Percentiles rank a stretch among this genome's conserved stretches.
These are phyloP conservation scores for Eucalyptus pauciflora DNA, from an alignment of 345 rosid species.

Conservation along the genomic window DNA sequence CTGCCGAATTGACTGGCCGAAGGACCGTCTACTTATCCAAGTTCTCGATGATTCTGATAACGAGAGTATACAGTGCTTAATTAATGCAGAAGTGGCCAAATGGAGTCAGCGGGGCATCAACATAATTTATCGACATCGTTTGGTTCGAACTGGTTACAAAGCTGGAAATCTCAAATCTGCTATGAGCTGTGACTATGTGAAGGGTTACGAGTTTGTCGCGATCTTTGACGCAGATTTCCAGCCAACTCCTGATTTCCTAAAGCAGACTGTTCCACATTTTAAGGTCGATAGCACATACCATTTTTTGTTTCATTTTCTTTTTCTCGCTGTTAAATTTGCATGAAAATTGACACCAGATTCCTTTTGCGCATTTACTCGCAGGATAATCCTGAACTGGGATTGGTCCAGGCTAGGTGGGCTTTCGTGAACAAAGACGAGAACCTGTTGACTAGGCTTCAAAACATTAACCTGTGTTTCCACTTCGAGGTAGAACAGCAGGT, in stretches of 20 bases:
- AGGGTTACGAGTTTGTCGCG: constrained; percentile 9
- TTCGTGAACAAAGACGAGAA: constrained; percentile 6
- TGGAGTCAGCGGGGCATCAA: constrained; percentile 9
- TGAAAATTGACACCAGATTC: background rate
- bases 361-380: background rate
- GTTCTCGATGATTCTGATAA: constrained; percentile 12
- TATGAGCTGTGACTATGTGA: constrained; percentile 6
- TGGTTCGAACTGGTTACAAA: constrained; percentile 10
- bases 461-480: constrained; percentile 9
- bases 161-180: constrained; percentile 23
- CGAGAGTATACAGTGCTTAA: background rate
- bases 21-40: constrained; percentile 4
- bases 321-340: background rate
- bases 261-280: constrained; percentile 9
- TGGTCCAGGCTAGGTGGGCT: constrained; percentile 9
- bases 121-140: constrained; percentile 9
- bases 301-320: background rate
- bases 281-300: background rate
- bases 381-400: constrained; percentile 9
- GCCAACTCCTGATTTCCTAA: constrained; percentile 14
- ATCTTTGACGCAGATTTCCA: constrained; percentile 15
- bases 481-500: constrained; percentile 16
- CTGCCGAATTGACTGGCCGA: constrained; percentile 17
- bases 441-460: constrained; percentile 5
- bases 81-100: constrained; percentile 3